Percentiles rank a stretch among this genome's conserved stretches.
Evolutionary conservation across 2,329 filamentous ascomycete genomes (phyloP).

Genomic region (Pyrenophora graminea): DNA sequence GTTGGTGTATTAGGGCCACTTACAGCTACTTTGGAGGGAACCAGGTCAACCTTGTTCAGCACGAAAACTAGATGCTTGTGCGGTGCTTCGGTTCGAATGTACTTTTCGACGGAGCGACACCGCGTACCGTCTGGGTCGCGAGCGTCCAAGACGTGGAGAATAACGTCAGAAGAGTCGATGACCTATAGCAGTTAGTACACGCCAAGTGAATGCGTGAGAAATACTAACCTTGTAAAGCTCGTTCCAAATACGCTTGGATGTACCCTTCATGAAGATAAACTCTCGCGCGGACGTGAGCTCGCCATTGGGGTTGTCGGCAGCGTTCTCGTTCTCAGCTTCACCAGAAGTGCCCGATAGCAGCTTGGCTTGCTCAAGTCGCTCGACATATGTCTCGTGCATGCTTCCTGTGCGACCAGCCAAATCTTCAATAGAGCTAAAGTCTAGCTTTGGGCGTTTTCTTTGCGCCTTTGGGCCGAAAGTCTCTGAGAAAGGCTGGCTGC

Average conservation of each 20-base stretch:
- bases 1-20: slow-evolving; percentile 54
- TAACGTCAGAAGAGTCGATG: slow-evolving; percentile 92
- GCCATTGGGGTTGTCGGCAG: slow-evolving; percentile 43
- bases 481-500: slow-evolving; percentile 81
- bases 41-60: slow-evolving; percentile 88
- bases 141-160: slow-evolving; percentile 64
- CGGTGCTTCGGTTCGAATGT: slow-evolving; percentile 87
- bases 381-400: slow-evolving; percentile 79
- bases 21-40: slow-evolving; percentile 93
- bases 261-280: slow-evolving; percentile 90
- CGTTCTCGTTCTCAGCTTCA: slow-evolving; percentile 56
- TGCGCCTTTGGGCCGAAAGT: slow-evolving; percentile 94
- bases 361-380: slow-evolving; percentile 77
- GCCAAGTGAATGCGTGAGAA: not conserved
- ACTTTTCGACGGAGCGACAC: slow-evolving; percentile 89
- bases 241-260: slow-evolving; percentile 83
- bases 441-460: slow-evolving; percentile 88
- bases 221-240: slow-evolving; percentile 82
- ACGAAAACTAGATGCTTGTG: slow-evolving; percentile 95
- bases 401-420: slow-evolving; percentile 78
- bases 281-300: slow-evolving; percentile 53
- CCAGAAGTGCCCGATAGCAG: slow-evolving; percentile 73
- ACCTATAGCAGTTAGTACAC: not conserved
- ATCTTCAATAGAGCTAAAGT: slow-evolving; percentile 78
- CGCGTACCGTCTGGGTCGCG: slow-evolving; percentile 67